phyloP scores from a whole-genome alignment of 2,329 filamentous ascomycete genomes.

The Penicillium sp. region DNA sequence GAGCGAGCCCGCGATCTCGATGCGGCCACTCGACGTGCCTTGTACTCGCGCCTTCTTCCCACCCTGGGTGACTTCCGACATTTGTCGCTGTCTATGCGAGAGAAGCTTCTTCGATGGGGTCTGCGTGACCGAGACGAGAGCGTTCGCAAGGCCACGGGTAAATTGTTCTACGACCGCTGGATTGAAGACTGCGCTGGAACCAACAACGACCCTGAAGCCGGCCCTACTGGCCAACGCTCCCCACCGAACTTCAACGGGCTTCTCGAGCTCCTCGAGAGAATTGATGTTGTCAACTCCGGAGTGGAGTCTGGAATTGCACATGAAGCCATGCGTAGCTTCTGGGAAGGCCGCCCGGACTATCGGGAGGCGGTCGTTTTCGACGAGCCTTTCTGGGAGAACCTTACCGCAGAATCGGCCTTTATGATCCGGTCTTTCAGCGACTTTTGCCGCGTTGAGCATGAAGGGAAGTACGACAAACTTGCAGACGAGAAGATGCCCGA shows the following conservation, averaged over 20 bases:
- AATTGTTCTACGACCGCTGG: slow-evolving; percentile 87
- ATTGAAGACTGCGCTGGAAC: slow-evolving; percentile 83
- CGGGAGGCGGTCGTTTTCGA: slow-evolving; percentile 40
- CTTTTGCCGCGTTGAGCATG: slow-evolving; percentile 68
- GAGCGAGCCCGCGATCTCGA: slow-evolving; percentile 88
- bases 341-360: slow-evolving; percentile 70
- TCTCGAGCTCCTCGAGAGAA: slow-evolving; percentile 81
- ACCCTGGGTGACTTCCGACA: slow-evolving; percentile 89
- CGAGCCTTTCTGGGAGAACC: slow-evolving; percentile 39
- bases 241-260: slow-evolving; percentile 71
- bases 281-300: slow-evolving; percentile 84
- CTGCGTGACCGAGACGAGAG: slow-evolving; percentile 87
- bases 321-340: slow-evolving; percentile 92
- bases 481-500: slow-evolving; percentile 91
- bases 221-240: slow-evolving; percentile 43
- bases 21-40: slow-evolving; percentile 67
- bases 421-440: slow-evolving; percentile 88
- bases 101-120: slow-evolving; percentile 92
- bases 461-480: slow-evolving; percentile 64
- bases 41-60: slow-evolving; percentile 80
- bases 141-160: slow-evolving; percentile 81
- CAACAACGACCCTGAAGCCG: slow-evolving; percentile 51
- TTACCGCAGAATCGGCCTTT: slow-evolving; percentile 73
- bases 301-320: slow-evolving; percentile 82
- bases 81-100: slow-evolving; percentile 82